Percentiles rank a stretch among this genome's conserved stretches.
Conservation (phyloP, 257 asterid species). For the Cruciata laevipes region DNA sequence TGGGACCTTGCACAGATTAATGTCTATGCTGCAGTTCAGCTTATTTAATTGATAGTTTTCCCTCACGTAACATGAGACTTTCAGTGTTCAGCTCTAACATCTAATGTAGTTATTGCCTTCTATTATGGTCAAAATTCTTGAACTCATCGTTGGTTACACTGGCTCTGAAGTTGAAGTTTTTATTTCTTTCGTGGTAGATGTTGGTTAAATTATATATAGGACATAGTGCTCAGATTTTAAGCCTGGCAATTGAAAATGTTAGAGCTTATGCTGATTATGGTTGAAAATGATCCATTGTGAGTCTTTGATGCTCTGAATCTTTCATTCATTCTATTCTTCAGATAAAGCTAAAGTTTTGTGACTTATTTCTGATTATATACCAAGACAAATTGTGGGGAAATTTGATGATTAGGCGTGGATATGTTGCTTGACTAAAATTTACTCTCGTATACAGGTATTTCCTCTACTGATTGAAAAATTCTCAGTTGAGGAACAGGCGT, state of each 20-base stretch:
- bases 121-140: too few species aligned
- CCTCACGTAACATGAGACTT: not conserved
- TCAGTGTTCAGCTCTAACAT: not conserved
- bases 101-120: not conserved
- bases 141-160: not conserved
- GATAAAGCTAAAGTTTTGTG: not conserved
- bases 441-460: slow-evolving; percentile 31
- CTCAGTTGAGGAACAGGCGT: slow-evolving; percentile 41
- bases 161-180: not conserved
- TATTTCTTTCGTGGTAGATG: not conserved
- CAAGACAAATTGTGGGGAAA: not conserved
- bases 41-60: not conserved
- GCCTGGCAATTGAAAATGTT: not conserved
- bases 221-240: not conserved
- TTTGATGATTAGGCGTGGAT: not conserved
- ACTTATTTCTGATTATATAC: not conserved
- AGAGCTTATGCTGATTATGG: not conserved
- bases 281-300: not conserved
- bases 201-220: not conserved
- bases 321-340: too few species aligned
- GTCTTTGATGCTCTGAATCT: too few species aligned
- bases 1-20: not conserved
- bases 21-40: not conserved
- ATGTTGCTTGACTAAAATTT: slow-evolving; percentile 5
- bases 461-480: slow-evolving; percentile 43